Percentiles rank a stretch among this genome's conserved stretches.
Conservation (phyloP, 2,329 filamentous ascomycete genomes). For the Fusarium xyrophilum region DNA sequence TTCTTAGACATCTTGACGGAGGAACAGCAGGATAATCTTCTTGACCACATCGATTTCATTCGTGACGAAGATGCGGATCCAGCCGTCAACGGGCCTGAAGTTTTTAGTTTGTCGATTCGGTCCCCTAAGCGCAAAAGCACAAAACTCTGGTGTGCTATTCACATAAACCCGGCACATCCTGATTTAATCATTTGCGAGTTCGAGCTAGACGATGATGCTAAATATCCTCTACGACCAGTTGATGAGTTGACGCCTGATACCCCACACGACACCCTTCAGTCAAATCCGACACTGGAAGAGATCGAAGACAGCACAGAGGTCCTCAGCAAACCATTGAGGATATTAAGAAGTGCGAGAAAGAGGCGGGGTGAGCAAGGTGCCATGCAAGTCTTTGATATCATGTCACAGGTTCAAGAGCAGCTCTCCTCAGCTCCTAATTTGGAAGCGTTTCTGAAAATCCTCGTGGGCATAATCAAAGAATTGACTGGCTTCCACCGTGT, state of each 20-base stretch:
- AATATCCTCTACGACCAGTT: constrained; percentile 70
- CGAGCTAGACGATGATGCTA: constrained; percentile 78
- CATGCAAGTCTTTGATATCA: constrained; percentile 91
- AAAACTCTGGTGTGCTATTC: constrained; percentile 89
- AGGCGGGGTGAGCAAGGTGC: constrained; percentile 79
- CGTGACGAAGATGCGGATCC: constrained; percentile 82
- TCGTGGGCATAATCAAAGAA: constrained; percentile 87
- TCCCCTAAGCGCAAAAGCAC: constrained; percentile 60
- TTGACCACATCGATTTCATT: constrained; percentile 89
- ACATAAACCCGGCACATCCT: constrained; percentile 72
- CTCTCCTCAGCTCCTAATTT: constrained; percentile 74
- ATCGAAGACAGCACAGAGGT: constrained; percentile 77
- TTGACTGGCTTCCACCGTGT: constrained; percentile 90
- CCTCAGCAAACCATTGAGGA: constrained; percentile 76
- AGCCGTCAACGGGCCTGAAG: constrained; percentile 78
- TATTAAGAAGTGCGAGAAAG: constrained; percentile 77
- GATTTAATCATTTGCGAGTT: constrained; percentile 86
- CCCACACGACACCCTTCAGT: constrained; percentile 76
- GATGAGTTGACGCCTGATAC: constrained; percentile 66
- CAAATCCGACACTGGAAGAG: constrained; percentile 76
- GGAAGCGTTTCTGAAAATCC: constrained; percentile 76
- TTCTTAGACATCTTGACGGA: constrained; percentile 86
- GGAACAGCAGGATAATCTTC: constrained; percentile 81
- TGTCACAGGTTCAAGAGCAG: constrained; percentile 91
- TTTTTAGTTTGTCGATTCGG: constrained; percentile 81